phyloP scores from a whole-genome alignment of 1,284 basidiomycete species.

The Pisolithus thermaeus region DNA sequence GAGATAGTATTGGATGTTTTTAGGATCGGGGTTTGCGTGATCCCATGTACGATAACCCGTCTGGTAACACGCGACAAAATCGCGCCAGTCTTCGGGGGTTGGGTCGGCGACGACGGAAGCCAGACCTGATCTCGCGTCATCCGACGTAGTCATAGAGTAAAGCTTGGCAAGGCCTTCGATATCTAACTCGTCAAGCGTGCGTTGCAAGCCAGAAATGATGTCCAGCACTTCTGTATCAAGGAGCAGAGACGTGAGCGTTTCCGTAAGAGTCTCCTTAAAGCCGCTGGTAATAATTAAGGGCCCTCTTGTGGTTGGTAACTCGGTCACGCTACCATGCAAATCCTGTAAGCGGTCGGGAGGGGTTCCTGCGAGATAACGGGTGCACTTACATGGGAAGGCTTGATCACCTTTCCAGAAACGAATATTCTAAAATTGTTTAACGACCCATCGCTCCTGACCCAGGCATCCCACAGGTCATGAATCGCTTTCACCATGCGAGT shows the following conservation, averaged over 20 bases:
- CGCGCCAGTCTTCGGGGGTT: conserved; percentile 49
- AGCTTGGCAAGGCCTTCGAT: conserved; percentile 63
- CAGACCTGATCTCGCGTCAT: conserved; percentile 5
- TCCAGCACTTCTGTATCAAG: conserved; percentile 50
- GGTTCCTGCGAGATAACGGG: not conserved
- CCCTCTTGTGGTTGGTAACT: conserved; percentile 13
- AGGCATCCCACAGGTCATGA: conserved; percentile 65
- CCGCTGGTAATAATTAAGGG: conserved; percentile 7
- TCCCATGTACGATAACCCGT: conserved; percentile 29
- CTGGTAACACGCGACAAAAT: conserved; percentile 54
- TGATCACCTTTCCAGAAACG: conserved; percentile 53
- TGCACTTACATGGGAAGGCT: conserved; percentile 53
- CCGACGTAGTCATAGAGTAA: conserved; percentile 10
- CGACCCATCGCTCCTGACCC: conserved; percentile 55
- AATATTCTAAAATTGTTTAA: conserved; percentile 83
- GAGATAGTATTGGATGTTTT: conserved; percentile 52
- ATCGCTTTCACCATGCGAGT: conserved; percentile 59
- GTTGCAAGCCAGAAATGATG: conserved; percentile 61
- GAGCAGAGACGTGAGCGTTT: conserved; percentile 47
- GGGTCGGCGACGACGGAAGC: conserved; percentile 33
- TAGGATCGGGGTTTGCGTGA: conserved; percentile 33
- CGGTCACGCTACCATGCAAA: conserved; percentile 8
- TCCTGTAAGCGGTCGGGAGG: conserved; percentile 3
- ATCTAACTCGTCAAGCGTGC: conserved; percentile 76
- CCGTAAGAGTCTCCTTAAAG: conserved; percentile 38